Base-by-base conservation (phyloP, 306 rosid genomes). In the Prunus davidiana region DNA sequence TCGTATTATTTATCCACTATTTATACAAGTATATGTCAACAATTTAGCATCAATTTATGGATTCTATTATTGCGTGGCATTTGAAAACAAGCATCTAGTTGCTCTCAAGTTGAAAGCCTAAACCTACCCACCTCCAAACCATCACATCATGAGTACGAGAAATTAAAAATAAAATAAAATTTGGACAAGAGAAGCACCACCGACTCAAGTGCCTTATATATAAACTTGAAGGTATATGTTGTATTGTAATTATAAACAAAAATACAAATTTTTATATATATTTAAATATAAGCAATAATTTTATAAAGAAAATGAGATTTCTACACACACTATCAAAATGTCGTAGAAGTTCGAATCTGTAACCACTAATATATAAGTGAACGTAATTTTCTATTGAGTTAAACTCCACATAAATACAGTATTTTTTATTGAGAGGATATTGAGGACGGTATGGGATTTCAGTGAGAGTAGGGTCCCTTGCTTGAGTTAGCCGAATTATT, bases 401-500 rank as follows among this genome's bases (percentile, higher is more conserved):
- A 7, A 38, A 38, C 9, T 7, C 43, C 2, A 38, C 2, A 38
- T 38, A 1, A 38, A 7, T 38, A 38, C 43, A 38, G 0, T 38
- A 6, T 8, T 67, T 50, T 76, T 52, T 57, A 18, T 20, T 22
- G 51, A 63, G 72, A 49, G 22, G 50, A 52, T 13, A 3, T 15
- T 71, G 34, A 69, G 30, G 80, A 67, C 24, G 66, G 47, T n/a
- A 22, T 69, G 64, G 57, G 68, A 74, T 38, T 73, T 79, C 2
- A 43, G 87, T 38, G 43, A 38, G 43, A 38, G 43, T 79, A 71
- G 84, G 88, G 64, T 47, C 71, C 82, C 76, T 8, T 38, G 43
- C 43, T 30, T 51, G 78, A 79, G 71, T 70, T 69, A 14, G 71
- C 18, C 56, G 16, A 34, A 76, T 27, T 12, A 76, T 27, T 12